Conservation (phyloP, 2,329 filamentous ascomycete genomes). For the Akanthomyces muscarius region DNA sequence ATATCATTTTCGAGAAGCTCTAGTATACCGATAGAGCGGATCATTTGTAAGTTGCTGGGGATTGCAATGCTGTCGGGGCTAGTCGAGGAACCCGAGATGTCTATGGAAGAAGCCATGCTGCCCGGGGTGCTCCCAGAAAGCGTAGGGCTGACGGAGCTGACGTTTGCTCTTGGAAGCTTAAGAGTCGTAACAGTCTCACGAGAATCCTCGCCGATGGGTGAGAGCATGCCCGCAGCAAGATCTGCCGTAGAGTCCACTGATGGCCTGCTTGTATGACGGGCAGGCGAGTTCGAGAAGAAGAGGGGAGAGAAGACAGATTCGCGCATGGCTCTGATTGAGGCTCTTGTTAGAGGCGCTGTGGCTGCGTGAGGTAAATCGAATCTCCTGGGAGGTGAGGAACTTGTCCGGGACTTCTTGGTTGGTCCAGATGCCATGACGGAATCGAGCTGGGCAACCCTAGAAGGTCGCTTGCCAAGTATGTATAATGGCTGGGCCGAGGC, state of each 20-base stretch:
- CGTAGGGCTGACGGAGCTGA: slow-evolving; percentile 44
- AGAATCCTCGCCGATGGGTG: slow-evolving; percentile 40
- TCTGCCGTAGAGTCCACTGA: slow-evolving; percentile 38
- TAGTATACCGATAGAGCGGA: slow-evolving; percentile 62
- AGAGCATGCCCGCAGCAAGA: slow-evolving; percentile 44
- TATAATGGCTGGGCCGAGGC: not conserved
- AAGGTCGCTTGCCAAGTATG: slow-evolving; percentile 26
- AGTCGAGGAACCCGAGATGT: slow-evolving; percentile 45
- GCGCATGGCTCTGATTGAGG: slow-evolving; percentile 25
- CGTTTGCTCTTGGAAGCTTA: slow-evolving; percentile 51
- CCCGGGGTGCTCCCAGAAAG: slow-evolving; percentile 49
- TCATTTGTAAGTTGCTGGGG: slow-evolving; percentile 48
- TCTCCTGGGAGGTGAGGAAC: slow-evolving; percentile 42
- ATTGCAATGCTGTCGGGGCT: slow-evolving; percentile 50
- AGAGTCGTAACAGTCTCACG: slow-evolving; percentile 48
- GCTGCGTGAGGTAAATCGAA: slow-evolving; percentile 39
- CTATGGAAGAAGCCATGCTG: slow-evolving; percentile 51
- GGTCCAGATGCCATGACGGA: slow-evolving; percentile 33
- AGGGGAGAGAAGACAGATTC: slow-evolving; percentile 46
- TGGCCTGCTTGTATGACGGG: slow-evolving; percentile 35
- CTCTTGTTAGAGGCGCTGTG: slow-evolving; percentile 21
- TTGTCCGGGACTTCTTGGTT: slow-evolving; percentile 46
- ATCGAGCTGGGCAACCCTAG: slow-evolving; percentile 21
- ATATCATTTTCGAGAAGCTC: slow-evolving; percentile 75
- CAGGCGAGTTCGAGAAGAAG: slow-evolving; percentile 47